Conservation (phyloP, 345 rosid genomes). For the Brassica napus region Da-Ae NC_063447.1:11332001-11332500, state of each 20-base stretch:
- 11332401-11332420: slow-evolving; percentile 15
- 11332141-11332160: slow-evolving; percentile 25
- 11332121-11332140: neutral
- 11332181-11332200: neutral
- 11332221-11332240: neutral
- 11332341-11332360: neutral
- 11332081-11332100: too few relatives aligned
- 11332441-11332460: too few relatives aligned
- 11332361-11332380: slow-evolving; percentile 13
- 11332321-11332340: slow-evolving; percentile 20
- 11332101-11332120: neutral
- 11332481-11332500: too few relatives aligned
- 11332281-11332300: neutral
- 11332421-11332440: neutral
- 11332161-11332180: slow-evolving; percentile 11
- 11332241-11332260: slow-evolving; percentile 2
- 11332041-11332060: too few relatives aligned
- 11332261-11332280: slow-evolving; percentile 7
- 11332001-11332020: too few relatives aligned
- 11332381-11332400: slow-evolving; percentile 7
- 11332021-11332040: too few relatives aligned
- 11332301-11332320: neutral
- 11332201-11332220: neutral
- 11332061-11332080: too few relatives aligned
- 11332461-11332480: too few relatives aligned